Percentiles rank a stretch among this genome's conserved stretches.
Evolutionary conservation across 192 early-diverging fungal species (phyloP).

Genomic region (Backusella macrospora): DNA sequence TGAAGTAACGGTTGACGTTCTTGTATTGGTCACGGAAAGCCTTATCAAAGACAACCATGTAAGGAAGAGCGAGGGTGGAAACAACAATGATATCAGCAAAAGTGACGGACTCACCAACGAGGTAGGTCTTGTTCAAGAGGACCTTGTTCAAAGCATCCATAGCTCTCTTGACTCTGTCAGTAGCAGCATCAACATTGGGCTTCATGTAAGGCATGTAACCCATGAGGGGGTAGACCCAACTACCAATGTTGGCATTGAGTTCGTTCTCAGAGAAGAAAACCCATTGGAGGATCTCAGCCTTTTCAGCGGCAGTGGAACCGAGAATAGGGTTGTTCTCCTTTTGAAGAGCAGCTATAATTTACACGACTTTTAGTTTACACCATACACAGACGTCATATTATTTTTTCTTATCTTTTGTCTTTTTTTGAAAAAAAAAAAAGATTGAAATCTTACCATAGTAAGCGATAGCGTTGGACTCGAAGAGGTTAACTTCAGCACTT

Average conservation of each 20-base stretch:
- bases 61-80: conserved; percentile 50
- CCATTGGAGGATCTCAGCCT: conserved; percentile 69
- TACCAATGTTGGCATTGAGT: conserved; percentile 44
- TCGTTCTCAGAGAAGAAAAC: conserved; percentile 66
- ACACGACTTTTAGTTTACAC: background rate
- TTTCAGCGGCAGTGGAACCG: conserved; percentile 60
- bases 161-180: conserved; percentile 64
- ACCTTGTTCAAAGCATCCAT: conserved; percentile 77
- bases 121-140: conserved; percentile 84
- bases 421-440: background rate
- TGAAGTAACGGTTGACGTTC: conserved; percentile 93
- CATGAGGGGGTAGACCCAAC: conserved; percentile 51
- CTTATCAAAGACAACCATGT: conserved; percentile 65
- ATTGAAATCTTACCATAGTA: conserved; percentile 60
- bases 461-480: conserved; percentile 90
- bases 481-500: conserved; percentile 70
- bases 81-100: conserved; percentile 85
- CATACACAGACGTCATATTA: no score
- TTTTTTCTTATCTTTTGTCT: no score
- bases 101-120: conserved; percentile 93
- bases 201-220: conserved; percentile 45
- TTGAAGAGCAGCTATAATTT: conserved; percentile 41
- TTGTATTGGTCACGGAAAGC: conserved; percentile 83
- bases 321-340: conserved; percentile 56
- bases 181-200: conserved; percentile 69